Base-by-base conservation (phyloP, 2,329 filamentous ascomycete genomes). In the Diatrype stigma region DNA sequence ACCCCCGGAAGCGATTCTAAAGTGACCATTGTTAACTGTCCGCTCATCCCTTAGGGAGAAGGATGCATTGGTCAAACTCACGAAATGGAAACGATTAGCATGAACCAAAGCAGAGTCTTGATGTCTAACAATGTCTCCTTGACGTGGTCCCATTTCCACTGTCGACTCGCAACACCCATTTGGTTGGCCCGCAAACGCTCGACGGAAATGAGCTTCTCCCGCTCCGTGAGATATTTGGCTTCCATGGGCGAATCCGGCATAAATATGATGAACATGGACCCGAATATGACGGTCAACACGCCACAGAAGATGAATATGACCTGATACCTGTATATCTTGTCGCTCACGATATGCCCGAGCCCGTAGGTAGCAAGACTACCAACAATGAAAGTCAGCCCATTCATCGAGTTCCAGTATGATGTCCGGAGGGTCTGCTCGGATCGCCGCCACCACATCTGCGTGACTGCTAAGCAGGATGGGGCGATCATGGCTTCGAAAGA, bases 101-200 rank as follows among this genome's bases (percentile, higher is more conserved):
- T 84, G 45, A 84, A 71, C 63, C 87, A 84, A 6, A 86, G 64
- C 0, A 75, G 77, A 1, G 78, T 83, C 61, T 82, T 86, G 21
- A 65, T 35, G 32, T 66, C 62, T 1, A 56, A 53, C 6, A 63
- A 55, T 2, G 62, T 63, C 52, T 82, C 77, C 16, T 78, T 73
- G 1, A 87, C 72, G 55, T 94, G 89, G 21, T 79, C 76, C 70
- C 78, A 74, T 76, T 87, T 87, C 68, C 86, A 88, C 54, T 87
- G 77, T 56, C 84, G 83, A 54, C 82, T 87, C 1, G 85, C 86
- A 16, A 88, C 84, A 0, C 89, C 89, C 53, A 89, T 89, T 63
- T 90, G 83, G 59, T 93, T 93, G 21, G 82, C 76, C 0, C 87
- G 77, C 6, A 93, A 81, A 0, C 89, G 78, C 56, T 90, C 88